Percentiles rank a stretch among this genome's conserved stretches.
These are phyloP conservation scores for Ziziphus jujuba DNA, from an alignment of 306 rosid genomes.

Conservation along the genomic window DNA sequence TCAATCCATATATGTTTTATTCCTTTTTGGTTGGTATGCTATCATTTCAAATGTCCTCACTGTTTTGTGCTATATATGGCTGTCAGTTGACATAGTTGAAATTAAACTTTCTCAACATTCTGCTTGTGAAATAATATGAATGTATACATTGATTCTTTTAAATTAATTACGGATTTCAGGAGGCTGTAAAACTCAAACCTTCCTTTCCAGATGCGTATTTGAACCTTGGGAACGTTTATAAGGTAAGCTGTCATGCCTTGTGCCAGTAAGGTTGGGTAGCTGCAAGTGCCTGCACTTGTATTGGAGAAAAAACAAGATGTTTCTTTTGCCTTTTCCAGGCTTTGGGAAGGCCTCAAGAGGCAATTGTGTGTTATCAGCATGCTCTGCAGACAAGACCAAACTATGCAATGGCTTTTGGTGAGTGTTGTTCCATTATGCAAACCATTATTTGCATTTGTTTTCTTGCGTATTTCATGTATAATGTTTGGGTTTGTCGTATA, in stretches of 20 bases:
- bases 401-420: constrained; percentile 95
- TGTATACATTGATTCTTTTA: neutral
- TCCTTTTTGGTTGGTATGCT: neutral
- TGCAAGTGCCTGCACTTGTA: constrained; percentile 45
- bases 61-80: neutral
- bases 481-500: neutral
- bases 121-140: neutral
- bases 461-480: neutral
- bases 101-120: neutral
- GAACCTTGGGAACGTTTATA: constrained; percentile 97
- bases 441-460: neutral
- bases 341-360: constrained; percentile 93
- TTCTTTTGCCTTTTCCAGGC: constrained; percentile 73
- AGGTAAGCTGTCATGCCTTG: constrained; percentile 66
- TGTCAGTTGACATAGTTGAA: neutral
- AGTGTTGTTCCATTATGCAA: constrained; percentile 14
- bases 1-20: neutral
- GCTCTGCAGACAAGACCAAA: constrained; percentile 89
- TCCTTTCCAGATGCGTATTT: constrained; percentile 97
- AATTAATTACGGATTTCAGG: constrained; percentile 45
- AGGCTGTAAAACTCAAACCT: constrained; percentile 97
- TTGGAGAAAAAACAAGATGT: constrained; percentile 44
- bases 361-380: constrained; percentile 87
- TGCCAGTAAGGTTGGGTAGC: constrained; percentile 44
- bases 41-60: neutral